Evolutionary conservation across 2,329 filamentous ascomycete species (phyloP), one percentile per base, ranked within the genome.

Genomic region (Colletotrichum lupini): DNA sequence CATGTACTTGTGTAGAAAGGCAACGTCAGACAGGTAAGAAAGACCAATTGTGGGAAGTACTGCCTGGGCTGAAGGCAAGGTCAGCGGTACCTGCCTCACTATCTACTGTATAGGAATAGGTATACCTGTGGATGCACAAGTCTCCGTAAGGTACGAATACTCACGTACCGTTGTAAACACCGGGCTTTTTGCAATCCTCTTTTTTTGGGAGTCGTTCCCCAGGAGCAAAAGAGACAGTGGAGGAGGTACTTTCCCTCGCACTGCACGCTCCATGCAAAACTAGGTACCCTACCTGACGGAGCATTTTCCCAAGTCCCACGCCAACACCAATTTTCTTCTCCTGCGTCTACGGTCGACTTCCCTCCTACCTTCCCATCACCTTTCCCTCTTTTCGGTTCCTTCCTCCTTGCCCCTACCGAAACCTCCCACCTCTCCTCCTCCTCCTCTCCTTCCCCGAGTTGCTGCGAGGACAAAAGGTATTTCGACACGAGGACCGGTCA

Each of bases 301-400:
- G 70, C 42, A 66, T 53, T 62, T 73, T 76, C 75, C 76, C 77
- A 76, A 63, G 56, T 72, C 70, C 71, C 61, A 74, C 68, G 57
- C 72, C 72, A 67, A 72, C 62, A 72, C 71, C 71, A 73, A 72
- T 73, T 74, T 72, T 74, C 67, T 73, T 73, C 72, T 72, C 68
- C 72, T 63, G 60, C 14, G 60, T 63, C 60, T 74, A 57, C 46
- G 42, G 69, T 72, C 67, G 60, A 73, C 70, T 78, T 76, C 79
- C 79, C 76, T 78, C 77, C 76, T 78, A 77, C 77, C 66, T 76
- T 78, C 76, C 74, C 73, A 77, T 75, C 76, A 76, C 78, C 75
- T 72, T 76, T 76, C 73, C 73, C 75, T 74, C 75, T 75, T 73
- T 68, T 75, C 69, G 69, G 62, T 58, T 63, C 72, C 52, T 57